A percentile compares a stretch with the other conserved stretches of the same genome.
phyloP scores from a whole-genome alignment of 2,329 filamentous ascomycete species.

The Pseudocercospora pini-densiflorae region DNA sequence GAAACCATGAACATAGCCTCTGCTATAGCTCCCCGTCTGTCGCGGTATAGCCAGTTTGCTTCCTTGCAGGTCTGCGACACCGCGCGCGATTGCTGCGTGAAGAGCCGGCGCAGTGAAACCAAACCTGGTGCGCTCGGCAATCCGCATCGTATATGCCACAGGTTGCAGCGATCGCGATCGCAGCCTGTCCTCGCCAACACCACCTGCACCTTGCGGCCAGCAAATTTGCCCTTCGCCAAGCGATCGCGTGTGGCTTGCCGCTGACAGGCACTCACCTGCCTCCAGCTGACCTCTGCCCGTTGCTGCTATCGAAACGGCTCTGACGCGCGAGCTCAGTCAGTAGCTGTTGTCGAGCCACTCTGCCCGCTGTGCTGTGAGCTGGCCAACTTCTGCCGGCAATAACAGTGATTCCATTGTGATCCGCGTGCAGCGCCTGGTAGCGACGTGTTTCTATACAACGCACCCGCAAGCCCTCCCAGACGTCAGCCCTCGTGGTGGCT shows the following conservation, averaged over 20 bases:
- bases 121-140: conserved; percentile 8
- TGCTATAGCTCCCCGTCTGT: not conserved
- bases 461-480: not conserved
- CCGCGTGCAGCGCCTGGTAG: not conserved
- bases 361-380: not conserved
- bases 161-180: conserved; percentile 4
- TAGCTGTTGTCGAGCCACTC: not conserved
- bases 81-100: conserved; percentile 3
- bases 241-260: conserved; percentile 10
- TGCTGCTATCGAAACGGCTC: not conserved
- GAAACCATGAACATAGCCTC: not conserved
- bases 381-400: not conserved
- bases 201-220: not conserved
- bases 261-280: conserved; percentile 2
- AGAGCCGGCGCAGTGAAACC: conserved; percentile 6
- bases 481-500: too few relatives aligned
- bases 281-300: conserved; percentile 8
- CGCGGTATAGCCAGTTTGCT: not conserved
- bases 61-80: not conserved
- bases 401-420: not conserved
- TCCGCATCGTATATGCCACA: not conserved
- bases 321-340: not conserved
- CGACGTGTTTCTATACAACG: not conserved
- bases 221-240: conserved; percentile 9
- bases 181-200: not conserved